Conservation (phyloP, 2,329 filamentous ascomycete species). For the Verticillium isaacii region DNA sequence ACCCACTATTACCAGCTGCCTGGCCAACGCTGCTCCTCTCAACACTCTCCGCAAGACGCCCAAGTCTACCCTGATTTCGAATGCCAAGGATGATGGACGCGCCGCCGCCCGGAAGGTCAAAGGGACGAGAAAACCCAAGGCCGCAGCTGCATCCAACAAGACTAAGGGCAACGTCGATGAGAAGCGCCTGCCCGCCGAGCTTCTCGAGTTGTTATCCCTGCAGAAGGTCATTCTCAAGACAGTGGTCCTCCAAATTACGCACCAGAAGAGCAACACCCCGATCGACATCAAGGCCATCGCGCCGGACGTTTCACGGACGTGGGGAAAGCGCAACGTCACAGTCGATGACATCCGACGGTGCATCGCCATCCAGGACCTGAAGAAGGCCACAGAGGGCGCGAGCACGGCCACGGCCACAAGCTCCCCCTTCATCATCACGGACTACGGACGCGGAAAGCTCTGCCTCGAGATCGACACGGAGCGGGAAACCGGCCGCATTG, state of each 20-base stretch:
- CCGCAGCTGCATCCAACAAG: slow-evolving; percentile 18
- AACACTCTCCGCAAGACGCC: slow-evolving; percentile 18
- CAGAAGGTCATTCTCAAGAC: slow-evolving; percentile 65
- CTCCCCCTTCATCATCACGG: slow-evolving; percentile 39
- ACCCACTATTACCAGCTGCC: not conserved
- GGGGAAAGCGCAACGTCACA: slow-evolving; percentile 66
- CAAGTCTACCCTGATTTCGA: slow-evolving; percentile 20
- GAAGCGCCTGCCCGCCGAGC: slow-evolving; percentile 41
- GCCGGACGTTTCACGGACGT: slow-evolving; percentile 60
- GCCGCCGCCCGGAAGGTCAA: slow-evolving; percentile 11
- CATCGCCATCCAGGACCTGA: slow-evolving; percentile 55
- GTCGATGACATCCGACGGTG: slow-evolving; percentile 62
- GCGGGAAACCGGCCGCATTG: slow-evolving; percentile 31
- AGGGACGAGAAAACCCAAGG: slow-evolving; percentile 10
- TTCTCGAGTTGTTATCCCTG: slow-evolving; percentile 57
- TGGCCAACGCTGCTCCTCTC: not conserved
- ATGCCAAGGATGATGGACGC: slow-evolving; percentile 21
- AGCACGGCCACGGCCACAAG: slow-evolving; percentile 10
- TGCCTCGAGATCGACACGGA: slow-evolving; percentile 52
- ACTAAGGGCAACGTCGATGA: slow-evolving; percentile 9
- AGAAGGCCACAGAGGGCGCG: slow-evolving; percentile 21
- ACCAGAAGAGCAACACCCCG: slow-evolving; percentile 59
- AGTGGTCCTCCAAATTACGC: slow-evolving; percentile 63
- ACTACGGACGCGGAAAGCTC: slow-evolving; percentile 50
- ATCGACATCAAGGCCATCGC: slow-evolving; percentile 59